Evolutionary conservation across 805 yeast genomes (phyloP).

Genomic region (Wickerhamomyces rabaulensis): DNA sequence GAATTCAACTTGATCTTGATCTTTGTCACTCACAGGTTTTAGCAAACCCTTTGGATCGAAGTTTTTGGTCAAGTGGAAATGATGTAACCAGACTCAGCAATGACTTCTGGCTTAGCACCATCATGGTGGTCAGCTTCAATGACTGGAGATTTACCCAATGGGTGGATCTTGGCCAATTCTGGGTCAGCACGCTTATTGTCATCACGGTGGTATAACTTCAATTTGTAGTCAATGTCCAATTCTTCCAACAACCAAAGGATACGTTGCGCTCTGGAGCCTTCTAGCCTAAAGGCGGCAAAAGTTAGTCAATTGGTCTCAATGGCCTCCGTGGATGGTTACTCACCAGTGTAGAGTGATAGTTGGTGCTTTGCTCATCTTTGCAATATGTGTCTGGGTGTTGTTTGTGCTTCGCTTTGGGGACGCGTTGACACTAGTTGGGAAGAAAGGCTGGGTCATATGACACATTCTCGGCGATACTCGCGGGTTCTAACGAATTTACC

Average conservation of each 20-base stretch:
- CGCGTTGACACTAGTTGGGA: too few relatives aligned
- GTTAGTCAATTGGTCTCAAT: neutral
- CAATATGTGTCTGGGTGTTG: too few relatives aligned
- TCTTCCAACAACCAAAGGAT: slow-evolving; percentile 63
- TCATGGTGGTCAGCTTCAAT: slow-evolving; percentile 38
- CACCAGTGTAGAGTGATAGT: slow-evolving; percentile 19
- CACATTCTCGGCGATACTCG: too few relatives aligned
- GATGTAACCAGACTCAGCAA: slow-evolving; percentile 62
- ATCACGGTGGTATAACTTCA: slow-evolving; percentile 48
- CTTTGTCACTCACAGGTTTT: slow-evolving; percentile 33
- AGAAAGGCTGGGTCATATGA: too few relatives aligned
- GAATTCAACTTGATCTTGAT: slow-evolving; percentile 41
- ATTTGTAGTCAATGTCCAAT: slow-evolving; percentile 47
- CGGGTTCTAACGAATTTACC: too few relatives aligned
- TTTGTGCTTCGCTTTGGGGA: too few relatives aligned
- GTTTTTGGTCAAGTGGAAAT: slow-evolving; percentile 42
- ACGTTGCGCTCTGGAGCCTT: slow-evolving; percentile 52
- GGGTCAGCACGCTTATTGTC: slow-evolving; percentile 43
- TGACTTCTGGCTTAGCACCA: slow-evolving; percentile 23
- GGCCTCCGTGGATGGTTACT: neutral
- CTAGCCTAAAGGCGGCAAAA: slow-evolving; percentile 9
- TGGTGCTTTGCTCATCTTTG: slow-evolving; percentile 2
- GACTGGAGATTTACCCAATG: slow-evolving; percentile 61
- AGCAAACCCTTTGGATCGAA: slow-evolving; percentile 41
- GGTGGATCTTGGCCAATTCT: slow-evolving; percentile 47